Conservation (phyloP, 371 early-diverging fungal genomes). For the Parasitella parasitica region DNA sequence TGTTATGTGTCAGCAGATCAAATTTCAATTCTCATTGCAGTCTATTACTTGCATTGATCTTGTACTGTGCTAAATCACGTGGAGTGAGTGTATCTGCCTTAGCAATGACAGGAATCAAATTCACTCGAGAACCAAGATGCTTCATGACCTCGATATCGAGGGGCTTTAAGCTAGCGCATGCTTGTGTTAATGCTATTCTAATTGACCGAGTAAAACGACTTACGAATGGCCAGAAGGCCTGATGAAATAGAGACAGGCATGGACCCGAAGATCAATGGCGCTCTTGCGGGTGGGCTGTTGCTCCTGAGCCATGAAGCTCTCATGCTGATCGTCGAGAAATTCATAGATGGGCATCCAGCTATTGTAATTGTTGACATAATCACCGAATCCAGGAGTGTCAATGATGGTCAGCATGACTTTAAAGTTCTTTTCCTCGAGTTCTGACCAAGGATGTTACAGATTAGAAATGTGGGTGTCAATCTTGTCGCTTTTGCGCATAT, state of each 20-base stretch:
- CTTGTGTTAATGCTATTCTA: neutral
- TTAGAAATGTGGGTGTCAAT: no score
- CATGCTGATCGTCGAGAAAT: slow-evolving; percentile 93
- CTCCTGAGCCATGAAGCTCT: slow-evolving; percentile 78
- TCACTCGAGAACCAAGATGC: slow-evolving; percentile 76
- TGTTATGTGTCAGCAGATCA: neutral
- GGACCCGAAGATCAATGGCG: slow-evolving; percentile 68
- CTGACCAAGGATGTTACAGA: slow-evolving; percentile 5
- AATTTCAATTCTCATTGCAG: neutral
- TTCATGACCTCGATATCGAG: slow-evolving; percentile 92
- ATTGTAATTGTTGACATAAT: slow-evolving; percentile 71
- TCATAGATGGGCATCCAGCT: slow-evolving; percentile 70
- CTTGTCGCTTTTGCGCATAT: no score
- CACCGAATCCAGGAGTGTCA: slow-evolving; percentile 89
- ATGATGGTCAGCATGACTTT: slow-evolving; percentile 87
- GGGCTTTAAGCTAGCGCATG: slow-evolving; percentile 65
- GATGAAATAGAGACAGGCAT: slow-evolving; percentile 93
- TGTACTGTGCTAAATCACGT: slow-evolving; percentile 77
- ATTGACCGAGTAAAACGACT: neutral
- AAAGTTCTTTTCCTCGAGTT: slow-evolving; percentile 56
- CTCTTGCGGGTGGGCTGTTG: slow-evolving; percentile 50
- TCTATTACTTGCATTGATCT: slow-evolving; percentile 65
- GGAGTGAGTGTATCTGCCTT: slow-evolving; percentile 73
- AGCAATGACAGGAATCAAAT: slow-evolving; percentile 85
- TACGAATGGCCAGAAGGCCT: slow-evolving; percentile 83